Percentiles rank a stretch among this genome's conserved stretches.
Conservation (phyloP, 2,329 filamentous ascomycete species). For the Diaporthe sp. region DNA sequence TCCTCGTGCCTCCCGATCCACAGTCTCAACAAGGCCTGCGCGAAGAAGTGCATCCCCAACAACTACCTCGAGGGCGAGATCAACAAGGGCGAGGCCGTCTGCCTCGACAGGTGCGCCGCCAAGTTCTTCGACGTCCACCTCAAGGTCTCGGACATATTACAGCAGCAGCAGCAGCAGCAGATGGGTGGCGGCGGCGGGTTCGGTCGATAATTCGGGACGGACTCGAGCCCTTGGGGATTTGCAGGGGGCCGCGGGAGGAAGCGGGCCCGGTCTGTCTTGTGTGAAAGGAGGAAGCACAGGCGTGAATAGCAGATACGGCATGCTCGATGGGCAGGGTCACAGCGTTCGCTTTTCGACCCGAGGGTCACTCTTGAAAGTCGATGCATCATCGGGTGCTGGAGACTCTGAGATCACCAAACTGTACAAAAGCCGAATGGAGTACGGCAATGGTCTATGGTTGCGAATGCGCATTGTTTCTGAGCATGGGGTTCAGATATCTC, state of each 20-base stretch:
- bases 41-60: slow-evolving; percentile 91
- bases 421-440: not conserved
- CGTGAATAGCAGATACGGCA: not conserved
- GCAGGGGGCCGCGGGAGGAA: too few species aligned
- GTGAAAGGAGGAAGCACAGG: not conserved
- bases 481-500: not conserved
- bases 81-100: slow-evolving; percentile 99
- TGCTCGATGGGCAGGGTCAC: not conserved
- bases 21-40: slow-evolving; percentile 90
- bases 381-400: slow-evolving; percentile 1
- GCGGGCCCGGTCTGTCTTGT: not conserved
- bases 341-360: not conserved
- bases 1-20: not conserved
- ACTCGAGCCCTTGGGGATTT: not conserved
- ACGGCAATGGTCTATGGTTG: not conserved
- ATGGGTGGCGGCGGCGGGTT: slow-evolving; percentile 65
- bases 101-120: slow-evolving; percentile 94
- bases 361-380: not conserved
- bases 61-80: slow-evolving; percentile 96
- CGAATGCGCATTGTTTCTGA: slow-evolving; percentile 15
- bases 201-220: slow-evolving; percentile 34
- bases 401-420: not conserved
- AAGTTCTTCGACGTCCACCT: slow-evolving; percentile 99
- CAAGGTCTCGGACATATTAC: slow-evolving; percentile 97
- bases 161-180: slow-evolving; percentile 82